phyloP scores from a whole-genome alignment of 2,329 filamentous ascomycete genomes.

The Capronia epimyces region DNA sequence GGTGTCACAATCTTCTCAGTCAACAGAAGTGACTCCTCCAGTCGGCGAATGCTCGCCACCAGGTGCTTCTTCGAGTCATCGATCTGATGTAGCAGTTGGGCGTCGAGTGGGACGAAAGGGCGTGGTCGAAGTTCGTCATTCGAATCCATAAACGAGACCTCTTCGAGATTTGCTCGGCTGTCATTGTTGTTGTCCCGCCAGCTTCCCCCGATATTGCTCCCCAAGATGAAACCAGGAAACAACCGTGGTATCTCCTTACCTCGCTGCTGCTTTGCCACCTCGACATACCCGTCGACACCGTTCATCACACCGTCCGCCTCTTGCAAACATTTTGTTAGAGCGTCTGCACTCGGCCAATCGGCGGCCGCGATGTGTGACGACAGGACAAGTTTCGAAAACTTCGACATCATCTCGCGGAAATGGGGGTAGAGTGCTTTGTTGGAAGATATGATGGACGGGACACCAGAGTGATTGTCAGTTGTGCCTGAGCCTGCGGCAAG shows the following conservation, averaged over 20 bases:
- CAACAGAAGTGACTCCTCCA: conserved; percentile 75
- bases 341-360: conserved; percentile 91
- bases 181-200: conserved; percentile 68
- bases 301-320: conserved; percentile 95
- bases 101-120: conserved; percentile 68
- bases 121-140: conserved; percentile 76
- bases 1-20: conserved; percentile 77
- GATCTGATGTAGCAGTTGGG: conserved; percentile 70
- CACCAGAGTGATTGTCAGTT: conserved; percentile 96
- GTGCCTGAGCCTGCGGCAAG: conserved; percentile 95
- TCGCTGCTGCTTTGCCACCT: conserved; percentile 86
- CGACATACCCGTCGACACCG: conserved; percentile 92
- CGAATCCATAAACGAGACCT: conserved; percentile 70
- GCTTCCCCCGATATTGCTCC: conserved; percentile 74
- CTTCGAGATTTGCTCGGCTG: conserved; percentile 60
- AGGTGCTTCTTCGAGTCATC: conserved; percentile 82
- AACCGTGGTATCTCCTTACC: conserved; percentile 91
- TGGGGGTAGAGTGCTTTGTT: conserved; percentile 97
- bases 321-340: conserved; percentile 87
- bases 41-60: conserved; percentile 74
- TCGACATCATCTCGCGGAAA: conserved; percentile 99
- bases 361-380: conserved; percentile 96
- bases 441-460: conserved; percentile 97
- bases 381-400: conserved; percentile 97
- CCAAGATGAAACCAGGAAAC: conserved; percentile 86